Evolutionary conservation across 2,329 filamentous ascomycete species (phyloP), one percentile per base, ranked within the genome.

Genomic region (Penicillium brasilianum): DNA sequence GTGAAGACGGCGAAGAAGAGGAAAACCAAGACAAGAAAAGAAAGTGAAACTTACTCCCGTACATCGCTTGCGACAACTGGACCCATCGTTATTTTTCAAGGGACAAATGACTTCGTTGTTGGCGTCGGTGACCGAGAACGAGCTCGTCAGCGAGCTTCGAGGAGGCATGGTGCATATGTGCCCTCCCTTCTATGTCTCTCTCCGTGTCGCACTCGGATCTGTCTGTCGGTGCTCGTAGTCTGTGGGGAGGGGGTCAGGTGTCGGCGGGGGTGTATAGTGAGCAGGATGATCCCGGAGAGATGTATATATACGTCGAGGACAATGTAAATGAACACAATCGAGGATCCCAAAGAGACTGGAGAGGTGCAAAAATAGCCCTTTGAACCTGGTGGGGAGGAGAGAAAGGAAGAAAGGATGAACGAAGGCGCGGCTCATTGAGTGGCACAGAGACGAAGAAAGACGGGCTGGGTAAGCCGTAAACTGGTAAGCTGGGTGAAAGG

Each of bases 71-170:
- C 94, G 90, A 84, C 95, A 99, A 82, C 90, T 92, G 70, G 93
- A 97, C 77, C 92, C 92, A 87, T 99, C 95, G 76, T 97, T 93
- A 77, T 97, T 97, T 75, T 88, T 89, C 79, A 99, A 84, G 69
- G 95, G 95, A 81, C 95, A 99, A 74, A 97, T 91, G 76, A 99
- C 95, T 81, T 98, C 94, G 79, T 96, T 96, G 79, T 91, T 94
- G 78, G 90, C 87, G 83, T 97, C 92, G 52, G 91, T 91, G 73
- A 96, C 91, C 69, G 92, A 93, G 79, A 97, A 97, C 68, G 92
- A 95, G 75, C 91, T 92, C 66, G 91, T 95, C 75, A 96, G 85
- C 69, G 91, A 89, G 72, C 90, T 87, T 85, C 92, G 88, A 75
- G 92, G 92, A 81, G 93, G 93, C 93, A 97, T 97, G 81, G 81